Conservation (phyloP, 768 basidiomycete species). For the Serendipita sp. region DNA sequence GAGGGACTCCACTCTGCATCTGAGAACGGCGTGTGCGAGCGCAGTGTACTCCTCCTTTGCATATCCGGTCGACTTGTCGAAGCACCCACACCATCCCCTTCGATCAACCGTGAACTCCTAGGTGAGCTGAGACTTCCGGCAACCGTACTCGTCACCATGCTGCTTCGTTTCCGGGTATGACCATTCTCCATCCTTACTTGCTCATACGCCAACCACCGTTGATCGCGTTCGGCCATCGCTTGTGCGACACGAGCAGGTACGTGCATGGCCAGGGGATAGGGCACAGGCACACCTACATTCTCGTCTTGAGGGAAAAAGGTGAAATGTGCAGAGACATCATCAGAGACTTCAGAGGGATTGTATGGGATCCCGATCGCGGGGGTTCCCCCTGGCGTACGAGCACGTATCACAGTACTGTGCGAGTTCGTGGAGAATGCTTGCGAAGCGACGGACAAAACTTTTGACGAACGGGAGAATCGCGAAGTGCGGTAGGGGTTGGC, state of each 20-base stretch:
- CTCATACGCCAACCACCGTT: neutral
- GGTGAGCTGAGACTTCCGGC: too few relatives aligned
- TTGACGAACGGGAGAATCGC: neutral
- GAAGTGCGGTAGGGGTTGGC: neutral
- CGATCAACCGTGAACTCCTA: too few relatives aligned
- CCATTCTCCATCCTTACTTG: neutral
- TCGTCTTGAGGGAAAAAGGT: neutral
- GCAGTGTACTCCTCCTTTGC: too few relatives aligned
- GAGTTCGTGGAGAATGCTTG: neutral
- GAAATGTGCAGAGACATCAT: slow-evolving; percentile 2
- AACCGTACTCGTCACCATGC: neutral
- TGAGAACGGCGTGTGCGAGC: too few relatives aligned
- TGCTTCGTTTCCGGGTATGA: neutral
- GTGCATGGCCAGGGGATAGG: neutral
- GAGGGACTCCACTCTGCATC: too few relatives aligned
- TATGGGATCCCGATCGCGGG: neutral
- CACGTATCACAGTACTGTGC: neutral
- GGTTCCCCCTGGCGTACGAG: neutral
- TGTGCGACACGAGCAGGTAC: neutral
- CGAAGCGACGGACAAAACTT: neutral
- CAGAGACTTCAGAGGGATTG: neutral
- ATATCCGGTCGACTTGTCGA: too few relatives aligned
- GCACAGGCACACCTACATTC: neutral
- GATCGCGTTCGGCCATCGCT: neutral
- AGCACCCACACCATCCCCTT: too few relatives aligned